Evolutionary conservation across 1,284 basidiomycete genomes (phyloP).

Genomic region (Irpex sp.): DNA sequence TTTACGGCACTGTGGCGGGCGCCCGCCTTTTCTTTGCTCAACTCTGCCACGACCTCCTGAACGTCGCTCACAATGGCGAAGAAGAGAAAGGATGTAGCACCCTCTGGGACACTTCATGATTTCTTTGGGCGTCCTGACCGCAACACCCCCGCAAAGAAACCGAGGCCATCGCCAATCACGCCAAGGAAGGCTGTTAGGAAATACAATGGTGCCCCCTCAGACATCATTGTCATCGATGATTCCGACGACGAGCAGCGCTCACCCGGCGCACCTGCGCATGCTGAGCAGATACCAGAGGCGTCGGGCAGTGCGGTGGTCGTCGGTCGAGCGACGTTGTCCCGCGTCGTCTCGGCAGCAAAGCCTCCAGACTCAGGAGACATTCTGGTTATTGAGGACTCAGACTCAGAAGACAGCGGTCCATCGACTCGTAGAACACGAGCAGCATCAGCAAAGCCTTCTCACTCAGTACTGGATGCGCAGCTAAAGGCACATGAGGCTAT

Average conservation of each 20-base stretch:
- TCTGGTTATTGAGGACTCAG: conserved; percentile 46
- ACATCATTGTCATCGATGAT: conserved; percentile 60
- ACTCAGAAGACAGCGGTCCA: not conserved
- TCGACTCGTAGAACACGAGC: not conserved
- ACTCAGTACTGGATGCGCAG: not conserved
- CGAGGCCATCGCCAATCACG: conserved; percentile 8
- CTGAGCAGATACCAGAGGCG: not conserved
- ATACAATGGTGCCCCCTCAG: conserved; percentile 22
- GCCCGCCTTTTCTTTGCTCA: not conserved
- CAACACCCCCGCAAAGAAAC: conserved; percentile 12
- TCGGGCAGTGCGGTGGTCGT: not conserved
- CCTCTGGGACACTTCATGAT: conserved; percentile 43
- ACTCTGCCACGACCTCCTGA: not conserved
- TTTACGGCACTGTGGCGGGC: not conserved
- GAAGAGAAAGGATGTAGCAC: conserved; percentile 37
- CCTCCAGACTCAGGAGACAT: conserved; percentile 30
- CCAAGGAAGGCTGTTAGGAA: conserved; percentile 20
- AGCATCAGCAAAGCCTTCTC: no score
- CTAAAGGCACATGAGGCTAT: not conserved
- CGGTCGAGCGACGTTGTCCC: not conserved
- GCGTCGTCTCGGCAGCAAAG: not conserved
- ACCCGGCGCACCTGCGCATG: not conserved
- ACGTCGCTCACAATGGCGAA: conserved; percentile 24
- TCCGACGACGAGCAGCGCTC: conserved; percentile 27
- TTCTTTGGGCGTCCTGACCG: conserved; percentile 39